phyloP scores from a whole-genome alignment of 1,139 yeast genomes.

The Geotrichum carabidarum region DNA sequence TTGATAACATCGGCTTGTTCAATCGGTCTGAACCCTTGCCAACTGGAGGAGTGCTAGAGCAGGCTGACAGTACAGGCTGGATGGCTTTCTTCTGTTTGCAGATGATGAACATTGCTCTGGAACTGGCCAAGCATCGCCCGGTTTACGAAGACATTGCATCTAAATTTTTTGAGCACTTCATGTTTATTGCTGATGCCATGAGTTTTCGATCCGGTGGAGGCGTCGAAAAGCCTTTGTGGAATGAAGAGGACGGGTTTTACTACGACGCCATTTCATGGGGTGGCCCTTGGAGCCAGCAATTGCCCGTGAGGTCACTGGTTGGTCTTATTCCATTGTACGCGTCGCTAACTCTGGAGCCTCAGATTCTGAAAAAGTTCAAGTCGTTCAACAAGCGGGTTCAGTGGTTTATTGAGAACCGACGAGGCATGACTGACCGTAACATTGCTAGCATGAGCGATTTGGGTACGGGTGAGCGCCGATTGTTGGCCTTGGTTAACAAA shows the following conservation, averaged over 20 bases:
- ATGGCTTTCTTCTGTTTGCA: slow-evolving; percentile 91
- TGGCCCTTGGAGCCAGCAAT: slow-evolving; percentile 58
- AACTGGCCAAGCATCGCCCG: slow-evolving; percentile 77
- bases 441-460: slow-evolving; percentile 82
- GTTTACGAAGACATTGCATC: slow-evolving; percentile 94
- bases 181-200: slow-evolving; percentile 93
- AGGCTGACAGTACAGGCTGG: slow-evolving; percentile 98
- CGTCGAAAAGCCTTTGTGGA: slow-evolving; percentile 70
- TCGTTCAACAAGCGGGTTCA: slow-evolving; percentile 78
- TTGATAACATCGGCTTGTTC: slow-evolving; percentile 91
- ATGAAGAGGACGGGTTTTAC: slow-evolving; percentile 81
- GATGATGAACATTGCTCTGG: slow-evolving; percentile 91
- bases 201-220: slow-evolving; percentile 57
- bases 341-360: slow-evolving; percentile 84
- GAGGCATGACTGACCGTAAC: slow-evolving; percentile 72
- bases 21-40: slow-evolving; percentile 93
- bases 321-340: slow-evolving; percentile 94
- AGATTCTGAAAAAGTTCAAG: slow-evolving; percentile 70
- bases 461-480: slow-evolving; percentile 81
- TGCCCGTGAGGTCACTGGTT: slow-evolving; percentile 86
- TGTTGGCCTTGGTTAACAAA: slow-evolving; percentile 75
- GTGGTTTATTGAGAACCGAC: slow-evolving; percentile 78
- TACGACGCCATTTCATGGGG: slow-evolving; percentile 92
- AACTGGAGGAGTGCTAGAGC: slow-evolving; percentile 87
- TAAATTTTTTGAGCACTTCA: slow-evolving; percentile 89